Conservation (phyloP, 139 green algal genomes). For the Tetraselmis striata region DNA sequence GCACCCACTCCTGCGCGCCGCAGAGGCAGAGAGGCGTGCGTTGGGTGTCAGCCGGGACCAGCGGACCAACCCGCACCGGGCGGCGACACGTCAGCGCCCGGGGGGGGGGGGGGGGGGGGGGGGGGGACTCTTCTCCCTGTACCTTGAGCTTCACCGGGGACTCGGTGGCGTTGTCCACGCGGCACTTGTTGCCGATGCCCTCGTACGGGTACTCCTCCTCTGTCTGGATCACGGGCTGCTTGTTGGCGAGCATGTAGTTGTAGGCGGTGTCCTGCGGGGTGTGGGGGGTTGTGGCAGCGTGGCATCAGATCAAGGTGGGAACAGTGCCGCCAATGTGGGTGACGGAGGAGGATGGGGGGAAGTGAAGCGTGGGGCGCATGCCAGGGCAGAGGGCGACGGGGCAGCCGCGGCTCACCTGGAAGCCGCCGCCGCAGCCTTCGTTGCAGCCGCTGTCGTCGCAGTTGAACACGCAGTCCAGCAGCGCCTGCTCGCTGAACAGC, state of each 20-base stretch:
- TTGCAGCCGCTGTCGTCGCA: slow-evolving; percentile 15
- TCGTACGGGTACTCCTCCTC: slow-evolving; percentile 46
- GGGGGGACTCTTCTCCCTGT: no score
- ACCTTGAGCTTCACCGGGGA: not conserved
- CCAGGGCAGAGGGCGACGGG: not conserved
- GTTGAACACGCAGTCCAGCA: slow-evolving; percentile 56
- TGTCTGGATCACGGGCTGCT: slow-evolving; percentile 9
- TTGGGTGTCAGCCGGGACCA: no score
- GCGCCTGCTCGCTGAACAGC: slow-evolving; percentile 46
- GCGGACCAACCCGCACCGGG: no score
- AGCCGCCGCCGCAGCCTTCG: slow-evolving; percentile 35
- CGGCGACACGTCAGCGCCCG: no score
- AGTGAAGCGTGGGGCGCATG: not conserved
- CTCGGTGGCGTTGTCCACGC: not conserved
- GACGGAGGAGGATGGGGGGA: not conserved
- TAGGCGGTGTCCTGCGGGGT: slow-evolving; percentile 31
- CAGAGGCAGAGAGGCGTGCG: no score
- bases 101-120: no score
- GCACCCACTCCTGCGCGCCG: not conserved
- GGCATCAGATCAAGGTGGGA: not conserved
- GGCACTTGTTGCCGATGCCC: slow-evolving; percentile 43
- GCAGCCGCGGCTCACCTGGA: not conserved
- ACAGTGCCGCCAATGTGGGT: not conserved
- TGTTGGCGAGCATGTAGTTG: slow-evolving; percentile 28
- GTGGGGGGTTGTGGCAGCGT: not conserved